Base-by-base conservation (phyloP, 768 basidiomycete genomes). In the Holtermanniella nyarrowii region DNA sequence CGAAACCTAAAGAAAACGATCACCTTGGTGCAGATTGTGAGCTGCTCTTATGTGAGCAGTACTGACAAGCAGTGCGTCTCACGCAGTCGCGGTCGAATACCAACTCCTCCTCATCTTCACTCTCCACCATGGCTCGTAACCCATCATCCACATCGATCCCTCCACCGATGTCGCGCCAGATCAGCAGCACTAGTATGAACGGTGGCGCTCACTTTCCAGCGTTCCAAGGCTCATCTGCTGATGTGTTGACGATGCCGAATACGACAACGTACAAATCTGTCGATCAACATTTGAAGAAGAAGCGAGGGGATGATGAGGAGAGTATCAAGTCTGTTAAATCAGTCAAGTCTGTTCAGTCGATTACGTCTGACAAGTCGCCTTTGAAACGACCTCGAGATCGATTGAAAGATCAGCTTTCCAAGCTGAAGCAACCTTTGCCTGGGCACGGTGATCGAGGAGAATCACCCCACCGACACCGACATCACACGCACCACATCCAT, bases 1-100 rank as follows among this genome's bases (percentile, higher is more conserved):
- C 25, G 18, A 46, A 13, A 23, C 10, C 44, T 37, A 37, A 37
- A 37, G 31, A 37, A 16, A 16, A 16, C 31, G 62, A 66, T 46
- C 44, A 63, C 14, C 49, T 63, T n/a, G 56, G 54, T 2, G 41
- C 39, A 26, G 62, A 59, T 3, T 39, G 50, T 0, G 45, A 52
- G 22, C 54, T 47, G 2, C 40, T 58, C 26, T 43, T 47, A 23
- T 49, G 39, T 45, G 62, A 66, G 27, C 46, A 53, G 57, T 47
- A 53, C 55, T 50, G 25, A 41, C 20, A 2, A 26, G 42, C 18
- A 42, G 27, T n/a, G 13, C n/a, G 18, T 51, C 12, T 1, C 5
- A 16, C 23, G 24, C 22, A 18, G 22, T 16, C n/a, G 26, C 27
- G 11, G 7, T 37, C 27, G 31, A 49, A 23, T 37, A 40, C 22